Evolutionary conservation across 345 rosid species (phyloP), one percentile per base, ranked within the genome.

Genomic region (Gossypium turneri): DNA sequence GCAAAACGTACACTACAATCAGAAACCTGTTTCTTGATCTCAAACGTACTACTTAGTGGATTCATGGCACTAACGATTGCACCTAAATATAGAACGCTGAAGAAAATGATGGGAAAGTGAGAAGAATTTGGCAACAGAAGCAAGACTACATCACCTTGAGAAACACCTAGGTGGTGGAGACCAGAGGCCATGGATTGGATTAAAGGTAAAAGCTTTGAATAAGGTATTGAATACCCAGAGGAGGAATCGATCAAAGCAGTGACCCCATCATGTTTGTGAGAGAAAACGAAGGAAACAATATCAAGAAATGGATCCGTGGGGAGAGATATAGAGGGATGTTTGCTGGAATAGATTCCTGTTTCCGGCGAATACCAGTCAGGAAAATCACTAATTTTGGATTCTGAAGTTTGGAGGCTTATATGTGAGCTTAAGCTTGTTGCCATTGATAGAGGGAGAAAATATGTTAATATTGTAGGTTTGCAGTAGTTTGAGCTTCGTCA

Each of bases 121-220:
- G 90, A 70, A 50, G 93, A 89, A 76, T 92, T 94, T 43, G 97
- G 97, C 76, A 90, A 71, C 66, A 90, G 69, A 75, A 92, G 82
- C 60, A 90, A 79, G 17, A 94, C 92, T 34, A 85, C 88, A 52
- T 94, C 92, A 74, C 97, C 93, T 81, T 83, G 83, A 2, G 73
- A 79, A 48, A 92, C 55, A 43, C 97, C 93, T 24, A 82, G 19
- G 50, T 67, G 75, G 69, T 83, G 88, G 51, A 94, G 83, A 70
- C 86, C 88, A 52, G 85, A 79, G 73, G 94, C 97, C 59, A 88
- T 52, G 67, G 89, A 86, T 24, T 73, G 79, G 65, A 94, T 85
- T 74, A 84, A 56, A n/a, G 79, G 70, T 41, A 78, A 72, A 34
- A 94, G 83, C 45, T 89, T 73, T 10, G 73, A 17, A 84, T 87